Conservation (phyloP, 352 stramenopile genomes). For the Pythium volutum region DNA sequence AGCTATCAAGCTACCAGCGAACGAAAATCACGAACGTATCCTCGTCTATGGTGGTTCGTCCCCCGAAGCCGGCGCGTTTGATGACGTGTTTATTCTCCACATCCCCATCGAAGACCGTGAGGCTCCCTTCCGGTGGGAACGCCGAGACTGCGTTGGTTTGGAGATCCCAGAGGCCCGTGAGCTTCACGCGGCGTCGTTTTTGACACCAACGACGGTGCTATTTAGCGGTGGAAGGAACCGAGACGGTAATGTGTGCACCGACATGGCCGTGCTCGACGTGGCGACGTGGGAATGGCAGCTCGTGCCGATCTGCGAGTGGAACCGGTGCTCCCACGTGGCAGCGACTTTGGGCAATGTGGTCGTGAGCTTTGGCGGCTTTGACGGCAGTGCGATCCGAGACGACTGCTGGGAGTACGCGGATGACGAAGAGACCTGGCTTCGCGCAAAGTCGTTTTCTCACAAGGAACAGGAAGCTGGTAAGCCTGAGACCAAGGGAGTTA, state of each 20-base stretch:
- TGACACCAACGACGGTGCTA: conserved; percentile 26
- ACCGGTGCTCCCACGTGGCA: conserved; percentile 43
- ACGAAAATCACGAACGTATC: conserved; percentile 25
- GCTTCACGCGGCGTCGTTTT: conserved; percentile 37
- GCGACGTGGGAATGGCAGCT: conserved; percentile 47
- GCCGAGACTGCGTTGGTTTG: not conserved
- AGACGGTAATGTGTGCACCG: conserved; percentile 51
- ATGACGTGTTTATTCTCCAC: conserved; percentile 56
- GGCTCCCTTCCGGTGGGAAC: conserved; percentile 33
- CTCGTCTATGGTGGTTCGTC: conserved; percentile 65
- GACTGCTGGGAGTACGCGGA: conserved; percentile 51
- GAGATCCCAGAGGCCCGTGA: conserved; percentile 44
- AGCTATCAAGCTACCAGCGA: conserved; percentile 34
- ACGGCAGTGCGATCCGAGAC: conserved; percentile 40
- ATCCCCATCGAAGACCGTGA: conserved; percentile 20
- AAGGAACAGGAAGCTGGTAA: not conserved
- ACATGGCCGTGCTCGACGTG: conserved; percentile 48
- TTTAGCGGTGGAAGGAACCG: conserved; percentile 51
- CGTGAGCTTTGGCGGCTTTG: conserved; percentile 54
- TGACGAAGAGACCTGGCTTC: conserved; percentile 44
- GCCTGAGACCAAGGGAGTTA: not conserved
- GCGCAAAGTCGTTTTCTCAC: not conserved
- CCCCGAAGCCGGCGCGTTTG: conserved; percentile 43
- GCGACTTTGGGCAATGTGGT: conserved; percentile 28
- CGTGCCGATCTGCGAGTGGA: conserved; percentile 53